Evolutionary conservation across 129 eudicot species (phyloP), one percentile per base, ranked within the genome.

Genomic region (Logfia minima): DNA sequence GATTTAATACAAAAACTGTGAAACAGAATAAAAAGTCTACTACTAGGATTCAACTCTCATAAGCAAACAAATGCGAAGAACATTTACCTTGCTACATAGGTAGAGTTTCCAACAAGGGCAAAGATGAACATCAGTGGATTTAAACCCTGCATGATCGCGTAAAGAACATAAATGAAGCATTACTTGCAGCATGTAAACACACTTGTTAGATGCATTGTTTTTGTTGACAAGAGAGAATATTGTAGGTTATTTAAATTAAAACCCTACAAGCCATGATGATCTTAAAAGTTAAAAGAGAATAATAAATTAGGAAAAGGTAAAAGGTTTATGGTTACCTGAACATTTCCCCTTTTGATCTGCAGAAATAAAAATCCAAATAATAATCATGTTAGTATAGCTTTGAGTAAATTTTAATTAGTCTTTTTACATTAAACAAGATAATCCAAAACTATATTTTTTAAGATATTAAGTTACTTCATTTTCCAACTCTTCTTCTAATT

Each of bases 51-150:
- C 32, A 31, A 45, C 6, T 28, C 6, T 28, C 6, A 53, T 77
- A 77, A 52, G 41, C 29, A 77, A 13, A 41, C 21, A 68, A 24
- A 65, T 26, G 37, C 31, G 64, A 14, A 28, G 32, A 82, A 66
- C 35, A 61, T 26, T 87, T 53, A 90, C 98, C 96, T 92, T 71
- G 91, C 98, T 41, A 92, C 93, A 83, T 92, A 92, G 41, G 92
- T 90, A 37, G 76, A 22, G 77, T 92, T 92, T 60, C 93, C 98
- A 72, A 86, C 45, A 11, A 92, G 80, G 67, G 98, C 98, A 87
- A 88, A 92, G 63, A 92, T 39, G 62, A 92, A 92, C 98, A 92
- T 88, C 22, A 92, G 71, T 18, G 98, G 98, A 80, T 88, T 92
- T 55, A 92, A 83, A 64, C 98, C 96, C 98, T 92, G 81, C 76